A percentile compares a stretch with the other conserved stretches of the same genome.
phyloP scores from a whole-genome alignment of 163 green algal genomes.

The Prototheca wickerhamii region DNA sequence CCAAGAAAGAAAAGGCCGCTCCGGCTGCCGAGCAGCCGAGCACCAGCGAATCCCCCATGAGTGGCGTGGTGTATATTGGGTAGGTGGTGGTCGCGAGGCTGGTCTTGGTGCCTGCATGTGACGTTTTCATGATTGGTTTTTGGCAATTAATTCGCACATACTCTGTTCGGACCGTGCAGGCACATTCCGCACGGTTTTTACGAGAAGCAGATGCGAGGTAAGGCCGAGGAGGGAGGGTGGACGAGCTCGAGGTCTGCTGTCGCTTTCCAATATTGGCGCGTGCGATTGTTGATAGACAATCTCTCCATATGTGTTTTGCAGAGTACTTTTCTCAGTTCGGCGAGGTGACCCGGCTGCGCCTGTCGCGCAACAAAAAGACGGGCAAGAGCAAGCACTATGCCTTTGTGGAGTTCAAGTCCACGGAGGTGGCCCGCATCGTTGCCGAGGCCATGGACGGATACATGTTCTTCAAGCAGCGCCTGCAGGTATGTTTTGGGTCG shows the following conservation, averaged over 20 bases:
- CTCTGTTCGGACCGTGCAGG: no score
- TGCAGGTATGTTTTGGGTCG: slow-evolving; percentile 21
- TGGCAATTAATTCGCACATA: no score
- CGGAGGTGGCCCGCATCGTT: slow-evolving; percentile 83
- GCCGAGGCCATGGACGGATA: slow-evolving; percentile 94
- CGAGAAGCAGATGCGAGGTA: slow-evolving; percentile 86
- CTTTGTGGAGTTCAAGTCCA: slow-evolving; percentile 88
- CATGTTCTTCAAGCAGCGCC: slow-evolving; percentile 68
- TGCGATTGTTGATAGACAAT: neutral
- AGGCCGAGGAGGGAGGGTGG: neutral
- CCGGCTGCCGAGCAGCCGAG: no score
- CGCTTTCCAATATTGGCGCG: neutral
- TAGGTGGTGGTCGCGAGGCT: no score
- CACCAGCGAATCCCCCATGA: no score
- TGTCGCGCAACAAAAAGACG: slow-evolving; percentile 88
- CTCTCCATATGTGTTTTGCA: slow-evolving; percentile 19
- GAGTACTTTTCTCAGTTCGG: slow-evolving; percentile 96
- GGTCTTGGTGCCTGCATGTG: no score
- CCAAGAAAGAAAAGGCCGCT: no score
- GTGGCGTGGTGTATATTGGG: no score
- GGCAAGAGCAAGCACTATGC: slow-evolving; percentile 83
- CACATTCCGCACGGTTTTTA: slow-evolving; percentile 94
- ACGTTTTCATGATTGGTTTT: no score
- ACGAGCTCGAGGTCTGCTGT: neutral
- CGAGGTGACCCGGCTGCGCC: slow-evolving; percentile 61